A percentile compares a stretch with the other conserved stretches of the same genome.
These are phyloP conservation scores for Rhodosorus marinus DNA, from an alignment of 23 red algal species.

Conservation along the genomic window DNA sequence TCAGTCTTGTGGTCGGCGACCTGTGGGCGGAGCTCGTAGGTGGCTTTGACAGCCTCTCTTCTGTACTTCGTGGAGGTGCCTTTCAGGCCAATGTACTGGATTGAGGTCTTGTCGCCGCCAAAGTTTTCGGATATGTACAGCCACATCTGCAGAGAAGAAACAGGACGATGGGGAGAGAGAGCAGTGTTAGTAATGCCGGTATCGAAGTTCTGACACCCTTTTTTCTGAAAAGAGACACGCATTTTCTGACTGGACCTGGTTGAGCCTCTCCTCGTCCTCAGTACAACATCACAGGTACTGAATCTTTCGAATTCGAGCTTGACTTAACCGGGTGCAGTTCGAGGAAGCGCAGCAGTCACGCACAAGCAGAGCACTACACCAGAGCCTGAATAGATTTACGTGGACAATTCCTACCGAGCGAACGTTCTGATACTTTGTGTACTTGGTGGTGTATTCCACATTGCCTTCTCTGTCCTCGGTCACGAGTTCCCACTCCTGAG, in stretches of 20 bases:
- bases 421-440: conserved; percentile 73
- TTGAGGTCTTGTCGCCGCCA: conserved; percentile 44
- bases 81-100: conserved; percentile 73
- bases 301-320: too few relatives aligned
- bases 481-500: conserved; percentile 52
- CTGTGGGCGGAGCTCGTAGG: conserved; percentile 65
- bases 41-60: conserved; percentile 54
- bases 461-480: conserved; percentile 16
- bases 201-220: neutral
- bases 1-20: too few relatives aligned
- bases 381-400: too few relatives aligned
- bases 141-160: conserved; percentile 5
- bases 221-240: neutral
- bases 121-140: conserved; percentile 56
- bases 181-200: too few relatives aligned
- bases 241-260: conserved; percentile 3
- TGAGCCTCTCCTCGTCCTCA: too few relatives aligned
- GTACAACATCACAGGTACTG: too few relatives aligned
- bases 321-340: too few relatives aligned
- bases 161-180: too few relatives aligned
- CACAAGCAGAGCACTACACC: too few relatives aligned
- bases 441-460: conserved; percentile 79
- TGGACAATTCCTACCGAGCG: too few relatives aligned
- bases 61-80: conserved; percentile 56
- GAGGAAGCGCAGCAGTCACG: too few relatives aligned